Evolutionary conservation across 2,329 filamentous ascomycete genomes (phyloP), one percentile per base, ranked within the genome.

Genomic region (Metarhizium humberi): DNA sequence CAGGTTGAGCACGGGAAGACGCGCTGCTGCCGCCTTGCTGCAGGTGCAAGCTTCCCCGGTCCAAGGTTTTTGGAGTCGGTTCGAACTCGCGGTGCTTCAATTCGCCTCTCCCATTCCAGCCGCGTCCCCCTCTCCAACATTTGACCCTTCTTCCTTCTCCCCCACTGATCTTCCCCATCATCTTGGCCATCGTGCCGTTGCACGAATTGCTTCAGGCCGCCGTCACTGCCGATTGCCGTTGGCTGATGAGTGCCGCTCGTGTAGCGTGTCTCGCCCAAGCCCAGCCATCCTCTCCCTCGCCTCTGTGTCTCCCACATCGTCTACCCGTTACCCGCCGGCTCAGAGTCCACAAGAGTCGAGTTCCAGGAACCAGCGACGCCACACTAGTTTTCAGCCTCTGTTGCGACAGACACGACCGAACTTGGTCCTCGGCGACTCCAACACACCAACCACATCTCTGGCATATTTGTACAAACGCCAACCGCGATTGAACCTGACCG

Each of bases 151-250:
- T 36, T 42, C 46, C 47, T 42, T 47, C 6, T 40, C 40, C 25
- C 55, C 14, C 42, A 42, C 32, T 38, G 47, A n/a, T 16, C 36
- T 56, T 38, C 43, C n/a, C 20, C 30, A 36, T 50, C 34, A 36
- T 42, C 36, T 20, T 49, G 29, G 34, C 20, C 45, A n/a, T 46
- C 36, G 50, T 40, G 50, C 45, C 20, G 18, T 50, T 40, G 51
- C 54, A 46, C 34, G 32, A 51, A 50, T 40, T 51, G 47, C 51
- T 56, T 53, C 47, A 38, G 32, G 51, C 47, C 42, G 55, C 50
- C 51, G 51, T 42, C 38, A 51, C 55, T 48, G 51, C 51, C 51
- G 18, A 45, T 38, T 13, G 32, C 47, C 16, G 10, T 25, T n/a
- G 43, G n/a, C 32, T 34, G 10, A 11, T 46, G 14, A 47, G 38